Evolutionary conservation across 495 filamentous ascomycete species (phyloP).

Genomic region (Elasticomyces elasticus): DNA sequence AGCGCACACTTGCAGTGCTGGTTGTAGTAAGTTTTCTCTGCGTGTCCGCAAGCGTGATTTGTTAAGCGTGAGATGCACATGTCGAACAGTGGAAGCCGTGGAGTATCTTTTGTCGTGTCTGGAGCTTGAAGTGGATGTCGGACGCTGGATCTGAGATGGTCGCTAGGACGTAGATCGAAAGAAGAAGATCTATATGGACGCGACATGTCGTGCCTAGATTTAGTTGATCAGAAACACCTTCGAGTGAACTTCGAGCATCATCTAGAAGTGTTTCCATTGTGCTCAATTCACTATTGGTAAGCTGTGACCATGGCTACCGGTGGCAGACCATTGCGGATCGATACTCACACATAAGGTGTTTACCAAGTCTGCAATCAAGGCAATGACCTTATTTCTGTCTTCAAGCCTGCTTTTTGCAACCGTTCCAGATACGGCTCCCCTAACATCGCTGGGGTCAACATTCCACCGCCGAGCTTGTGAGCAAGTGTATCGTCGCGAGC

Average conservation of each 20-base stretch:
- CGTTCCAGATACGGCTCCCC: conserved; percentile 69
- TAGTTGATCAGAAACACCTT: neutral
- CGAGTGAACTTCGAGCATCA: neutral
- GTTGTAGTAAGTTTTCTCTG: neutral
- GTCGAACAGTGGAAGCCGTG: too few species aligned
- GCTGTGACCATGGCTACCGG: too few species aligned
- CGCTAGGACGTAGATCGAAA: neutral
- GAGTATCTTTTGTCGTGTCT: too few species aligned
- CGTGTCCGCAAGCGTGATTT: neutral
- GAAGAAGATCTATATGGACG: neutral
- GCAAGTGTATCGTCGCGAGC: conserved; percentile 51
- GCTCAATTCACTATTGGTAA: too few species aligned
- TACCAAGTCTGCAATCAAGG: neutral
- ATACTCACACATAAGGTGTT: neutral
- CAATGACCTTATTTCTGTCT: conserved; percentile 39
- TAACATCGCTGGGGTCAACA: conserved; percentile 75
- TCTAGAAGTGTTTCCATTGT: too few species aligned
- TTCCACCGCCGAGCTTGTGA: conserved; percentile 52
- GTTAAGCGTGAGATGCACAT: neutral
- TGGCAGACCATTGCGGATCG: too few species aligned
- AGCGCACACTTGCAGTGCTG: conserved; percentile 3
- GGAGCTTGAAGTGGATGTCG: too few species aligned
- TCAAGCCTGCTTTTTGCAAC: conserved; percentile 53
- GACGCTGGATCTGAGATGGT: neutral
- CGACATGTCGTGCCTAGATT: neutral